These are phyloP conservation scores for Saturnispora diversa DNA, from an alignment of 805 yeast genomes.

Conservation along the genomic window DNA sequence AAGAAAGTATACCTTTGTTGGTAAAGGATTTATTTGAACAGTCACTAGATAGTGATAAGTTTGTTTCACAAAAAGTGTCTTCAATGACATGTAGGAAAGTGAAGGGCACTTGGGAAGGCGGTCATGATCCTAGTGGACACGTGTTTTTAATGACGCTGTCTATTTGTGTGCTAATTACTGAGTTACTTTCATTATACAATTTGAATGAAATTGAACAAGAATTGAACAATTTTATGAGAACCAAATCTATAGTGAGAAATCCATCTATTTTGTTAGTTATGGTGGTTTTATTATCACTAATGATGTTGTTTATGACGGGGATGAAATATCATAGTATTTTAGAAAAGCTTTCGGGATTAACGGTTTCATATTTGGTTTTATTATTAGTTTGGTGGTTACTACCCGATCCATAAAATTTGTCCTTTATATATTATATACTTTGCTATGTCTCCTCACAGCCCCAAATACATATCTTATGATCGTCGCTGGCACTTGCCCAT, in stretches of 20 bases:
- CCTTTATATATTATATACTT: too few relatives aligned
- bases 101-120: slow-evolving; percentile 72
- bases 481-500: slow-evolving; percentile 17
- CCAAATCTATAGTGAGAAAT: slow-evolving; percentile 12
- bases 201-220: slow-evolving; percentile 13
- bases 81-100: slow-evolving; percentile 43
- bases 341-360: slow-evolving; percentile 68
- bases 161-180: slow-evolving; percentile 58
- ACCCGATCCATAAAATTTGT: not conserved
- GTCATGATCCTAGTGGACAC: slow-evolving; percentile 96
- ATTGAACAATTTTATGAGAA: slow-evolving; percentile 3
- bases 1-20: not conserved
- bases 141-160: slow-evolving; percentile 68
- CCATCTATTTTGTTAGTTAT: slow-evolving; percentile 27
- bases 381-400: slow-evolving; percentile 19
- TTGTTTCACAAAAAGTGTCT: slow-evolving; percentile 21
- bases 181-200: slow-evolving; percentile 31
- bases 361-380: slow-evolving; percentile 49
- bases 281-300: slow-evolving; percentile 55
- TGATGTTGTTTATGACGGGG: slow-evolving; percentile 81
- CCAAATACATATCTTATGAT: slow-evolving; percentile 14
- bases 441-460: too few relatives aligned
- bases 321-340: slow-evolving; percentile 73
- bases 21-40: slow-evolving; percentile 1
- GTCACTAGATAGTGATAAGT: slow-evolving; percentile 6